phyloP scores from a whole-genome alignment of 257 asterid genomes.

The Lycium barbarum region DNA sequence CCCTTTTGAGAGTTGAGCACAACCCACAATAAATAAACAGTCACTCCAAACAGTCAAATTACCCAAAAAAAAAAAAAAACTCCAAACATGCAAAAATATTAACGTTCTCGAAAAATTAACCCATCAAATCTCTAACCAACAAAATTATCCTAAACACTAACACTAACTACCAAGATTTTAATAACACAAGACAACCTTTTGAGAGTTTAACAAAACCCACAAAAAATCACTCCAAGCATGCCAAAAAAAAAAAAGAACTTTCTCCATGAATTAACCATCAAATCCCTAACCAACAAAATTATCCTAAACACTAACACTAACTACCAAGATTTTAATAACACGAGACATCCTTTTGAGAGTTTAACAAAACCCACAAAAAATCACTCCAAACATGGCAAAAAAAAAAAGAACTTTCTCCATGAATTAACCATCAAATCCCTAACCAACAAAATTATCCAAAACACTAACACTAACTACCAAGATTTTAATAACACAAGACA shows the following conservation, averaged over 20 bases:
- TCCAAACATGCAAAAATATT: too few relatives aligned
- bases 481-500: conserved; percentile 30
- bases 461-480: background rate
- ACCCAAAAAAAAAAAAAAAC: conserved; percentile 20
- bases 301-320: background rate
- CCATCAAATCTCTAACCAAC: background rate
- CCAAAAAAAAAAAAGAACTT: too few relatives aligned
- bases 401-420: background rate
- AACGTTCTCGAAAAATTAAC: conserved; percentile 18
- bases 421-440: conserved; percentile 26
- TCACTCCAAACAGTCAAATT: too few relatives aligned
- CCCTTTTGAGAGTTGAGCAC: background rate
- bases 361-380: background rate
- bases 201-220: conserved; percentile 18
- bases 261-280: background rate
- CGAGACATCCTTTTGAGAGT: background rate
- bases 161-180: background rate
- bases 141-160: too few relatives aligned
- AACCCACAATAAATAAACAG: too few relatives aligned
- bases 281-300: too few relatives aligned
- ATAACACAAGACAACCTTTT: background rate
- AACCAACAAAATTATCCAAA: conserved; percentile 27
- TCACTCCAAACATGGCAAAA: conserved; percentile 1
- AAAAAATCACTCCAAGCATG: background rate
- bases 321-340: background rate